phyloP scores from a whole-genome alignment of 2,329 filamentous ascomycete species.

The Paracoccidioides brasiliensis region DNA sequence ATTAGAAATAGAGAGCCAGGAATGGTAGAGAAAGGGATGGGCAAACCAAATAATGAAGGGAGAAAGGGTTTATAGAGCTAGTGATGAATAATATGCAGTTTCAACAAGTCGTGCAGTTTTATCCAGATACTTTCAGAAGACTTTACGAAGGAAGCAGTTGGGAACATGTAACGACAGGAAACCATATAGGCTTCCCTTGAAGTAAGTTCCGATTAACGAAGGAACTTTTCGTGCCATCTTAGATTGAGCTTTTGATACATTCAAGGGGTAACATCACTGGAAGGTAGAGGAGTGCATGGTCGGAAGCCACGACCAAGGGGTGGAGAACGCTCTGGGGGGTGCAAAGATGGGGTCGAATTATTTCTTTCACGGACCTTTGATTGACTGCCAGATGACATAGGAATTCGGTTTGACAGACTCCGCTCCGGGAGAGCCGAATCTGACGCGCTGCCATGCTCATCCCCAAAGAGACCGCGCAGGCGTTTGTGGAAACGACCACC shows the following conservation, averaged over 20 bases:
- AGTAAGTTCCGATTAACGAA: neutral
- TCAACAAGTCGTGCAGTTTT: no score
- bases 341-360: slow-evolving; percentile 64
- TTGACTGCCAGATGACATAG: slow-evolving; percentile 34
- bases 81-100: no score
- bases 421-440: slow-evolving; percentile 21
- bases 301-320: slow-evolving; percentile 59
- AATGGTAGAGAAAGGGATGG: no score
- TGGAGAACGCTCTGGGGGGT: slow-evolving; percentile 38
- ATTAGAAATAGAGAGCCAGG: no score
- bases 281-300: slow-evolving; percentile 72
- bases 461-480: slow-evolving; percentile 82
- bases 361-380: slow-evolving; percentile 58
- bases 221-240: slow-evolving; percentile 21
- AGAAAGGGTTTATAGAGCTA: no score
- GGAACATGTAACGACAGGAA: neutral
- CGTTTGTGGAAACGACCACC: slow-evolving; percentile 63
- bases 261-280: slow-evolving; percentile 94
- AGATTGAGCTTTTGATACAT: slow-evolving; percentile 78
- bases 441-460: slow-evolving; percentile 58
- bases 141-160: neutral
- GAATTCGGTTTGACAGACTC: slow-evolving; percentile 32
- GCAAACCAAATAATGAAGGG: no score
- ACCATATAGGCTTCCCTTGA: neutral
- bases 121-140: no score